Evolutionary conservation across 1,284 basidiomycete genomes (phyloP).

Genomic region (Sporisorium iseilematis-ciliati): DNA sequence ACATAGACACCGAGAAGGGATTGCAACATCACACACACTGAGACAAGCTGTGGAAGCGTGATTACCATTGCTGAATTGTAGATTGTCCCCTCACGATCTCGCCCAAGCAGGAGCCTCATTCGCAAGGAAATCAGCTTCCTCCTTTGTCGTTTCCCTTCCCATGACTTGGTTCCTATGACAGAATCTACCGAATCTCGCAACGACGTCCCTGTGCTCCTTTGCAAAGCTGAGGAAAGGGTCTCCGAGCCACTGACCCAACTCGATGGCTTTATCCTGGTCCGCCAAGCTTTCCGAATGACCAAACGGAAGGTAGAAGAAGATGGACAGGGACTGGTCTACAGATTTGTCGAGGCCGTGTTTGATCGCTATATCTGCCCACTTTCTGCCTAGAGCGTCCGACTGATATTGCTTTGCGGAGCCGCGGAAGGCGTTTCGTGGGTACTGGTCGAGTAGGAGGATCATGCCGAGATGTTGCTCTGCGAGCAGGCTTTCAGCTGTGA

Average conservation of each 20-base stretch:
- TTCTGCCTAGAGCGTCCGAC: conserved; percentile 22
- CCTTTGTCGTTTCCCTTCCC: conserved; percentile 26
- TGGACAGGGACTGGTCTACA: conserved; percentile 6
- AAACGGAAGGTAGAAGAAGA: conserved; percentile 41
- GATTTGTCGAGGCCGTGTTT: conserved; percentile 16
- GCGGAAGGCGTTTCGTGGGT: conserved; percentile 40
- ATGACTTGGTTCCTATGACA: conserved; percentile 40
- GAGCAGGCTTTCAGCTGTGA: neutral
- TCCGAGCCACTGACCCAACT: conserved; percentile 25
- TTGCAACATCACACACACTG: neutral
- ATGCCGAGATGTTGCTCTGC: conserved; percentile 40
- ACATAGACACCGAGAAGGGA: neutral
- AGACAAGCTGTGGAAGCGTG: neutral
- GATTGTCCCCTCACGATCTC: conserved; percentile 8
- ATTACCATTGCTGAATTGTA: neutral
- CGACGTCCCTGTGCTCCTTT: conserved; percentile 29
- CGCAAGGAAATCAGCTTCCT: conserved; percentile 21
- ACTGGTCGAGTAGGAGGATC: conserved; percentile 45
- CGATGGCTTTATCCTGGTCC: conserved; percentile 32
- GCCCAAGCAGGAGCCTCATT: conserved; percentile 36
- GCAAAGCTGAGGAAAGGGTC: conserved; percentile 28
- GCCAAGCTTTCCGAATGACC: conserved; percentile 37
- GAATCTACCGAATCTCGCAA: conserved; percentile 38
- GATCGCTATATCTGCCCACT: conserved; percentile 40
- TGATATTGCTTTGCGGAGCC: conserved; percentile 30